Conservation (phyloP, 2,329 filamentous ascomycete species). For the Arthrobotrys megalospora region DNA sequence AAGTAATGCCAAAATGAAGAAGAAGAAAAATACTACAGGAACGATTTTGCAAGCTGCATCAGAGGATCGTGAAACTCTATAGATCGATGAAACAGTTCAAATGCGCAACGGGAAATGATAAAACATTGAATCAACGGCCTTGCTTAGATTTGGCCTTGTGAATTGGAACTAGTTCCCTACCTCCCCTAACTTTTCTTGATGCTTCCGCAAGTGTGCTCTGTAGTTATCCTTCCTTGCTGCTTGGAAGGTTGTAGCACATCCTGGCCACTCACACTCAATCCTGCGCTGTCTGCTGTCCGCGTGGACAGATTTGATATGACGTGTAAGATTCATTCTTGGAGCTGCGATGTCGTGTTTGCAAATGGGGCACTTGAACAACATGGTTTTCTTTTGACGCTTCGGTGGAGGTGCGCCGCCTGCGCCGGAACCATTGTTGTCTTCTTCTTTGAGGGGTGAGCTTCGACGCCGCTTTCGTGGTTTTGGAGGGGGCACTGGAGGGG, state of each 20-base stretch:
- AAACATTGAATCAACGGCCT: neutral
- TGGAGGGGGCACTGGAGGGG: slow-evolving; percentile 51
- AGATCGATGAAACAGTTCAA: neutral
- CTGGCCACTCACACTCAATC: slow-evolving; percentile 59
- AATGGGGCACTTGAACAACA: slow-evolving; percentile 56
- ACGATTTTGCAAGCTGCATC: neutral
- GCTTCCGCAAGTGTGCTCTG: slow-evolving; percentile 55
- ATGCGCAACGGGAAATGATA: slow-evolving; percentile 3
- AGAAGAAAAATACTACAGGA: neutral
- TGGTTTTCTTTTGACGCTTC: slow-evolving; percentile 58
- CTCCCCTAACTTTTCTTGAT: slow-evolving; percentile 54
- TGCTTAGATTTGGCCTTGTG: neutral
- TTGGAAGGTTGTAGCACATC: slow-evolving; percentile 55
- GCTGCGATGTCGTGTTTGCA: slow-evolving; percentile 59
- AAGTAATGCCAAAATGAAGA: slow-evolving; percentile 1
- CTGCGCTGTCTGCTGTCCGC: slow-evolving; percentile 56
- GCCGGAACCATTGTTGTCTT: slow-evolving; percentile 26
- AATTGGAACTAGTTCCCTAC: slow-evolving; percentile 18
- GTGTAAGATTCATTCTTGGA: slow-evolving; percentile 57
- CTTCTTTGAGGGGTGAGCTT: slow-evolving; percentile 53
- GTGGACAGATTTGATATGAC: slow-evolving; percentile 55
- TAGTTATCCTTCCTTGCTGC: slow-evolving; percentile 60
- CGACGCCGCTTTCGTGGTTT: slow-evolving; percentile 54
- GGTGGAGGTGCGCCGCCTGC: slow-evolving; percentile 20
- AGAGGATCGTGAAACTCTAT: slow-evolving; percentile 11